These are phyloP conservation scores for Phytophthora tentaculata DNA, from an alignment of 352 stramenopile species.

Conservation along the genomic window DNA sequence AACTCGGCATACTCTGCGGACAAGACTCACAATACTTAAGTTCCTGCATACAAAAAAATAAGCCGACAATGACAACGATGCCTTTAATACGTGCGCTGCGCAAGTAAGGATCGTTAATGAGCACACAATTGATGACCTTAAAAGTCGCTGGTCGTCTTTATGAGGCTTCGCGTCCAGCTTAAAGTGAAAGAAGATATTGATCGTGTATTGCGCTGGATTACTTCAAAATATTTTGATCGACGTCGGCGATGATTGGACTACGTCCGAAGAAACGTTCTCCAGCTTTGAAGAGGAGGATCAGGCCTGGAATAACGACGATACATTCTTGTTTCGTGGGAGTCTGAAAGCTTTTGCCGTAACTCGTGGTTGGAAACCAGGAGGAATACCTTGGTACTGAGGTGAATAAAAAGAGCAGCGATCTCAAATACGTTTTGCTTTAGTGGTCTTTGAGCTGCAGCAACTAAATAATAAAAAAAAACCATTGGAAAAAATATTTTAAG, in stretches of 20 bases:
- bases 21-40: constrained; percentile 1
- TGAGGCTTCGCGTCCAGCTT: constrained; percentile 2
- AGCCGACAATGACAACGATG: constrained; percentile 1
- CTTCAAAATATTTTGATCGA: neutral
- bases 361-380: neutral
- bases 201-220: neutral
- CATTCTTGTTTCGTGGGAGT: neutral
- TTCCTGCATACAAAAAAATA: constrained; percentile 3
- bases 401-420: neutral
- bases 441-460: no score
- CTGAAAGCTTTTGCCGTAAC: neutral
- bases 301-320: neutral
- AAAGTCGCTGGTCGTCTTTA: neutral
- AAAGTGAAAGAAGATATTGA: neutral
- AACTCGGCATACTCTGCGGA: constrained; percentile 8
- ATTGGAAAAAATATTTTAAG: no score
- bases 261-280: neutral
- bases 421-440: no score
- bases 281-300: neutral
- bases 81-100: no score
- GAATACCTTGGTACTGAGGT: neutral
- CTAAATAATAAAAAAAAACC: no score
- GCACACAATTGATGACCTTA: constrained; percentile 10
- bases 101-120: neutral
- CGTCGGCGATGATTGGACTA: neutral